Evolutionary conservation across 768 basidiomycete genomes (phyloP), one percentile per base, ranked within the genome.

Genomic region (Amanita phalloides): DNA sequence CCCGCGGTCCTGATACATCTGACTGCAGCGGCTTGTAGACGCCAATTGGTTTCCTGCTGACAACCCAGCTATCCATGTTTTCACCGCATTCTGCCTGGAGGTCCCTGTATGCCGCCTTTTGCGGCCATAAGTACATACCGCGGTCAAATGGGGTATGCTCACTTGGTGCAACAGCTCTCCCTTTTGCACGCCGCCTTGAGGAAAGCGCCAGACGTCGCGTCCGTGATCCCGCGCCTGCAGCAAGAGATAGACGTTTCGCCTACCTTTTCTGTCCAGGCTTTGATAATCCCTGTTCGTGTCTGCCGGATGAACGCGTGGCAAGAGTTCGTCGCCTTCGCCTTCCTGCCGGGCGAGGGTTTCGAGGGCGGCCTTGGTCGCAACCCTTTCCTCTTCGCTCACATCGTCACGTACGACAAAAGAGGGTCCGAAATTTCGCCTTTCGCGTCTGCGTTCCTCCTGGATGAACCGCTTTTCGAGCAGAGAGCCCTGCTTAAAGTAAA

Each of bases 401-500:
- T 76, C 72, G 26, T 75, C 71, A 36, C 73, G 67, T 48, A 66
- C 58, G 11, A 72, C 75, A 57, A 88, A 81, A 3, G 66, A 69
- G 0, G 74, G 69, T 0, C 92, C 91, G 65, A 91, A 97, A 0
- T 86, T 82, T 48, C 74, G 71, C 36, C 72, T 69, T 60, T 93
- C 90, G 46, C 87, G 77, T 54, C 74, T 70, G 43, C 79, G 76
- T 60, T 93, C 86, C 62, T 92, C 86, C 46, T 79, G 66, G 45
- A 75, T 81, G 67, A 91, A 95, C 36, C 86, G 78, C 11, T 82
- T 80, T 64, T 93, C 86, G 28, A 93, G 77, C 13, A 89, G 73
- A 0, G 92, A 88, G 7, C 93, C 93, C 46, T 83, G 83, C 68
- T 92, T 92, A 76, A 95, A 95, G 71, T 94, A 97, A 68, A 95